Conservation (phyloP, 2,329 filamentous ascomycete species). For the Cladobotryum protrusum region DNA sequence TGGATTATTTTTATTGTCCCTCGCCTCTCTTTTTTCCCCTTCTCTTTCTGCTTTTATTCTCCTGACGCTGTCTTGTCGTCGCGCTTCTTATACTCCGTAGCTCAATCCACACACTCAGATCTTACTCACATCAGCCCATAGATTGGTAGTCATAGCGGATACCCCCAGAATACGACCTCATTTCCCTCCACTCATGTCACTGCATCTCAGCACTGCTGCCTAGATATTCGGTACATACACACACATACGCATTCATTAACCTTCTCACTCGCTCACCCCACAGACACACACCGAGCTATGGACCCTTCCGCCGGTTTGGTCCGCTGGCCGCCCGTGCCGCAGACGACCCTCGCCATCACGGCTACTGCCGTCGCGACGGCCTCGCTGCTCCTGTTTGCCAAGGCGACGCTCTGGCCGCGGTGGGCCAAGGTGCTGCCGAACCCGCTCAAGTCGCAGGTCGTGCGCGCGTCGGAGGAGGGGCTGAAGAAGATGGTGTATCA, state of each 20-base stretch:
- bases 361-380: conserved; percentile 38
- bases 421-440: conserved; percentile 35
- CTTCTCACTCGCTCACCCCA: background rate
- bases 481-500: conserved; percentile 48
- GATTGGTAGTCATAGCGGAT: too few species aligned
- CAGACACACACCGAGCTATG: conserved; percentile 19
- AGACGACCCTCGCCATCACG: conserved; percentile 27
- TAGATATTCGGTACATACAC: too few species aligned
- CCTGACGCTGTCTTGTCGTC: too few species aligned
- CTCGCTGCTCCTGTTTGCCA: conserved; percentile 30
- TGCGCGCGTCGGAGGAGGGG: conserved; percentile 29
- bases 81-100: too few species aligned
- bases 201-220: background rate
- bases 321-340: conserved; percentile 11
- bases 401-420: conserved; percentile 34
- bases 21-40: background rate
- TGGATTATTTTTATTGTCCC: background rate
- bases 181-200: background rate
- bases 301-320: conserved; percentile 22
- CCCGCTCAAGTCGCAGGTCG: conserved; percentile 38
- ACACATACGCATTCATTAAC: background rate
- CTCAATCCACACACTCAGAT: too few species aligned
- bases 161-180: too few species aligned
- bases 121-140: too few species aligned
- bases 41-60: background rate